These are phyloP conservation scores for Thielaviopsis populi DNA, from an alignment of 2,329 filamentous ascomycete genomes.

Conservation along the genomic window DNA sequence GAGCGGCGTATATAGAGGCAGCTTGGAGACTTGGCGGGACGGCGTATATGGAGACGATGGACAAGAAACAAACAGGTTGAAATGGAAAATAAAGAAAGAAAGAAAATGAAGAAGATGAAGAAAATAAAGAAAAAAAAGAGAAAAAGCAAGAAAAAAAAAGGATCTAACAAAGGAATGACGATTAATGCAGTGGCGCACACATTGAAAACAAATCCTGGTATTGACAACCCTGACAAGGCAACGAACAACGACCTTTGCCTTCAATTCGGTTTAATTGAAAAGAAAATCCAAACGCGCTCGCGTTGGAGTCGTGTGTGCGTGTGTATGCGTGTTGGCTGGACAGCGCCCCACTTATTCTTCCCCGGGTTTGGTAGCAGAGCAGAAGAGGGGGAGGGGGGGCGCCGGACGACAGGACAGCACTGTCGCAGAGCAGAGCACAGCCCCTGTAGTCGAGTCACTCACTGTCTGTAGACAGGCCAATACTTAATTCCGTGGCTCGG, in stretches of 20 bases:
- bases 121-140: too few species aligned
- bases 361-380: neutral
- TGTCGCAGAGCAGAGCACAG: neutral
- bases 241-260: neutral
- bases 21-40: neutral
- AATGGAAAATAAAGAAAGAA: too few species aligned
- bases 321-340: neutral
- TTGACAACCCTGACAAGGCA: neutral
- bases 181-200: too few species aligned
- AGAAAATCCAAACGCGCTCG: neutral
- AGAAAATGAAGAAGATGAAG: too few species aligned
- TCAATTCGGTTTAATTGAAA: neutral
- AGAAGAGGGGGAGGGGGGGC: too few species aligned
- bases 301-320: neutral
- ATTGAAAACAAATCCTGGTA: neutral
- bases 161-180: too few species aligned
- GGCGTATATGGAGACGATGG: neutral
- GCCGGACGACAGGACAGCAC: too few species aligned
- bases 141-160: too few species aligned
- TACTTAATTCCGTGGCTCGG: too few species aligned
- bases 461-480: too few species aligned
- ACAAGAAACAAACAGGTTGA: too few species aligned
- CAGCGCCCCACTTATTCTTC: neutral
- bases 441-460: neutral
- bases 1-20: neutral